Conservation (phyloP, 306 rosid species). For the Cucurbita maxima region DNA sequence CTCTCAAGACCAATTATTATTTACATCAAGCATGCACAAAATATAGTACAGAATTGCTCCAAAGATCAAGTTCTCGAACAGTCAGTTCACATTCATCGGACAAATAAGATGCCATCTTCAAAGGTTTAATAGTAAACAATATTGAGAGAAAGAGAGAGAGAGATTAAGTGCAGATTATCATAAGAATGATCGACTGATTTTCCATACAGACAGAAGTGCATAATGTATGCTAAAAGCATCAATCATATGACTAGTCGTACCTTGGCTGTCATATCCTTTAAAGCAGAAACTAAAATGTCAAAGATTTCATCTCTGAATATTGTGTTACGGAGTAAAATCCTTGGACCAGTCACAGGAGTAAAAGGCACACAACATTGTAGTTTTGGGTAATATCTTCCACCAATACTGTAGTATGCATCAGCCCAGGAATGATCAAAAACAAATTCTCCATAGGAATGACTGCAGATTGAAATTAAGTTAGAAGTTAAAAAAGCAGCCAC, state of each 20-base stretch:
- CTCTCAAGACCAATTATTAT: background rate
- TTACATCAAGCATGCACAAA: background rate
- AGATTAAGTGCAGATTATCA: background rate
- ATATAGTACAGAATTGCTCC: background rate
- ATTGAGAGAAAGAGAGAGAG: background rate
- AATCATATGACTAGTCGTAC: slow-evolving; percentile 18
- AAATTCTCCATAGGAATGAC: slow-evolving; percentile 93
- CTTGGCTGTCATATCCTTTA: slow-evolving; percentile 57
- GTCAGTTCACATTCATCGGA: background rate
- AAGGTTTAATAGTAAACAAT: background rate
- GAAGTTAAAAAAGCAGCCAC: background rate
- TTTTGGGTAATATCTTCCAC: slow-evolving; percentile 71
- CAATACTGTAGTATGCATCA: slow-evolving; percentile 66
- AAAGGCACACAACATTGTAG: slow-evolving; percentile 83
- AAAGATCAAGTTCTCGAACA: background rate
- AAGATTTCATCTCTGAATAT: slow-evolving; percentile 50
- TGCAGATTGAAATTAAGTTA: slow-evolving; percentile 20
- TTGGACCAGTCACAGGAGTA: slow-evolving; percentile 90
- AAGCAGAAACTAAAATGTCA: slow-evolving; percentile 44
- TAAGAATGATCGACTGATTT: background rate
- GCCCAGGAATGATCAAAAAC: slow-evolving; percentile 99
- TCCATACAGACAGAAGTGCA: background rate
- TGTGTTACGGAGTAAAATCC: slow-evolving; percentile 58
- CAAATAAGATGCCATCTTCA: background rate
- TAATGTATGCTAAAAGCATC: background rate